These are phyloP conservation scores for Pseudogymnoascus sp. DNA, from an alignment of 2,329 filamentous ascomycete species.

Conservation along the genomic window DNA sequence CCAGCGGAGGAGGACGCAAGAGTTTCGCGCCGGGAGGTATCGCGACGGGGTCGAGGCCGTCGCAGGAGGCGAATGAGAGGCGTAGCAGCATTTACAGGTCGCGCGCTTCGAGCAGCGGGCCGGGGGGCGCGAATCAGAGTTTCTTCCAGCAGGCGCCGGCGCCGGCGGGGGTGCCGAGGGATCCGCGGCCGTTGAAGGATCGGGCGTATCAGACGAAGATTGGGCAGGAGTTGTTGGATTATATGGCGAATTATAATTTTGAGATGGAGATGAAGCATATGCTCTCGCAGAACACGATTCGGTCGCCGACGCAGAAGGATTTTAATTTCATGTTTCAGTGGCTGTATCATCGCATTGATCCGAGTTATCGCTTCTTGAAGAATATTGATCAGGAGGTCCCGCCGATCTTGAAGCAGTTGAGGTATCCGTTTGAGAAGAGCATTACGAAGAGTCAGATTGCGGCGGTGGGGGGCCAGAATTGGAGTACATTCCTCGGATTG, in stretches of 20 bases:
- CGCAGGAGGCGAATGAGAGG: conserved; percentile 46
- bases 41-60: conserved; percentile 22
- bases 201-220: conserved; percentile 73
- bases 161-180: conserved; percentile 72
- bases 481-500: conserved; percentile 88
- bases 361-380: conserved; percentile 86
- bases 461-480: conserved; percentile 93
- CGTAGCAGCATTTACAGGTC: conserved; percentile 77
- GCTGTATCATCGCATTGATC: conserved; percentile 93
- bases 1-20: conserved; percentile 53
- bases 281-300: conserved; percentile 83
- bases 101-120: conserved; percentile 60
- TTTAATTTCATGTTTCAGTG: conserved; percentile 98
- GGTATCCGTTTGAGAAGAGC: conserved; percentile 90
- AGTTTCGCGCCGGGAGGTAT: conserved; percentile 38
- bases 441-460: conserved; percentile 96
- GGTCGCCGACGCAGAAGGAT: conserved; percentile 94
- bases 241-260: conserved; percentile 87
- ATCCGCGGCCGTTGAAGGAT: conserved; percentile 81
- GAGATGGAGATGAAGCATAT: conserved; percentile 97
- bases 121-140: conserved; percentile 69
- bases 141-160: conserved; percentile 88
- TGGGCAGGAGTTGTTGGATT: conserved; percentile 84
- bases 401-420: conserved; percentile 81
- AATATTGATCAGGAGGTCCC: conserved; percentile 94